phyloP scores from a whole-genome alignment of 305 asterid genomes.

The Solanum hybrid region DNA sequence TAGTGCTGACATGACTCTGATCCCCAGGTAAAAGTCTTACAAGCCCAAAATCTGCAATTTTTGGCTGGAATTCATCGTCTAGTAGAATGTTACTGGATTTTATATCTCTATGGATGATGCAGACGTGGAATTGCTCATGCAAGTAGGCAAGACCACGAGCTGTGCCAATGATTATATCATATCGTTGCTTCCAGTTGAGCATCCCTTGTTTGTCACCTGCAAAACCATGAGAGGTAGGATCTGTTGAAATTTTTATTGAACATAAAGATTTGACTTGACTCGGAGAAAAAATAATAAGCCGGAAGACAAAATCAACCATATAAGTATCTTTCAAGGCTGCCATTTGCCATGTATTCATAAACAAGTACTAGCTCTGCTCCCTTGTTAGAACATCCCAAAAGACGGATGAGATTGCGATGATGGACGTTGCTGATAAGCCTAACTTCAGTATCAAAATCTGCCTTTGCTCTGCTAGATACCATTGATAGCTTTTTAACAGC shows the following conservation, averaged over 20 bases:
- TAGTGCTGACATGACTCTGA: slow-evolving; percentile 73
- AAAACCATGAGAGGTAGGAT: not conserved
- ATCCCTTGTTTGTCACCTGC: slow-evolving; percentile 55
- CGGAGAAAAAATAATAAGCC: not conserved
- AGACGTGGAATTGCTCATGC: slow-evolving; percentile 74
- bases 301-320: slow-evolving; percentile 32
- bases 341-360: slow-evolving; percentile 75
- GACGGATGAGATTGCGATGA: slow-evolving; percentile 79
- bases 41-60: slow-evolving; percentile 77
- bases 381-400: slow-evolving; percentile 66
- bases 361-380: slow-evolving; percentile 63
- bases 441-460: slow-evolving; percentile 73
- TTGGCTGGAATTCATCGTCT: slow-evolving; percentile 57
- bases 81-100: slow-evolving; percentile 68
- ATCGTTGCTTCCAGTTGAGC: slow-evolving; percentile 71
- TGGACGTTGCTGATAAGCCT: slow-evolving; percentile 80
- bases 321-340: slow-evolving; percentile 67
- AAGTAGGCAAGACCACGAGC: slow-evolving; percentile 79
- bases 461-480: slow-evolving; percentile 43
- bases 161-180: slow-evolving; percentile 53
- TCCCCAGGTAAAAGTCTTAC: slow-evolving; percentile 70
- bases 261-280: not conserved
- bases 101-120: slow-evolving; percentile 76
- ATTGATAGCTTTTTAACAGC: slow-evolving; percentile 71
- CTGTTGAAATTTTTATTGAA: not conserved